Conservation (phyloP, 306 rosid genomes). For the Prunus mume region DNA sequence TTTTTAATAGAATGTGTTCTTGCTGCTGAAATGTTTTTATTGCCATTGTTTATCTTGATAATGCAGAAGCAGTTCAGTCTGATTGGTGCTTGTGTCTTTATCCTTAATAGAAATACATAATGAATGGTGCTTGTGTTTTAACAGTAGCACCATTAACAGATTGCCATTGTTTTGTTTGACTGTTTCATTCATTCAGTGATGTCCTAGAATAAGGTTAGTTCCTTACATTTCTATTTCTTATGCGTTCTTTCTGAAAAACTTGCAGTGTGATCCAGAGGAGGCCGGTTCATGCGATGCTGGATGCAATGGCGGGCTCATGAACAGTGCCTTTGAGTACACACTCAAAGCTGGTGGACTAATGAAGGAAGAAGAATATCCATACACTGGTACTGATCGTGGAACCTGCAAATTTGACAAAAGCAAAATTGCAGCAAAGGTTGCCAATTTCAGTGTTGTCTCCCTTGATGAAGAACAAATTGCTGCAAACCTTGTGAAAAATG, state of each 20-base stretch:
- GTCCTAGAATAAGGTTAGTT: neutral
- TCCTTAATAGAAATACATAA: neutral
- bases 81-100: neutral
- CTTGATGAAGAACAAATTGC: constrained; percentile 87
- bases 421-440: constrained; percentile 81
- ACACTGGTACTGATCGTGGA: constrained; percentile 62
- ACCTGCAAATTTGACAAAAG: constrained; percentile 75
- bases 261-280: constrained; percentile 95
- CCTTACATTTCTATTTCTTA: neutral
- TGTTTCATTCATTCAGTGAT: neutral
- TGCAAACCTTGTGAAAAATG: constrained; percentile 87
- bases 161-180: neutral
- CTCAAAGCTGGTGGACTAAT: constrained; percentile 86
- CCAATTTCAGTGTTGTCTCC: constrained; percentile 86
- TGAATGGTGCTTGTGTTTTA: neutral
- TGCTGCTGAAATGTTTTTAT: neutral
- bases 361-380: constrained; percentile 91
- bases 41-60: neutral
- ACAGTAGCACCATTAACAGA: neutral
- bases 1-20: neutral
- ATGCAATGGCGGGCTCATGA: constrained; percentile 97
- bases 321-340: constrained; percentile 91
- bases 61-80: neutral
- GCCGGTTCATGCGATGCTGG: constrained; percentile 80
- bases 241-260: neutral